phyloP scores from a whole-genome alignment of 108 stramenopile genomes.

The Hondaea fermentalgiana region DNA sequence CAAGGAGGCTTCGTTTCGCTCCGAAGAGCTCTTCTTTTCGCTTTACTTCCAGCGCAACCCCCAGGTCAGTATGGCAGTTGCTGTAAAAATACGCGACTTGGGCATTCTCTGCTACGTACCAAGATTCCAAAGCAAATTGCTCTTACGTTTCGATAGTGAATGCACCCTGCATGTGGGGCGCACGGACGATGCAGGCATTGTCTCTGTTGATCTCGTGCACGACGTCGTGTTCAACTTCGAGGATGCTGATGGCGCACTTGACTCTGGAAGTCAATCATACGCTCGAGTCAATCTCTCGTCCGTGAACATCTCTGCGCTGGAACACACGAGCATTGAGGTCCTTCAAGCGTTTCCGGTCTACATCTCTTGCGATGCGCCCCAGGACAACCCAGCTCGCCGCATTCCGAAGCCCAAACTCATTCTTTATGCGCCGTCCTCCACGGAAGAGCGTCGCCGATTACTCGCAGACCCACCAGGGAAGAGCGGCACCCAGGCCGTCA shows the following conservation, averaged over 20 bases:
- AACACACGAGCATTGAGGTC: not conserved
- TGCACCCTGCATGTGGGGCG: not conserved
- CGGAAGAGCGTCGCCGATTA: not conserved
- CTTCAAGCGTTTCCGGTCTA: not conserved
- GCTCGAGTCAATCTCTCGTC: not conserved
- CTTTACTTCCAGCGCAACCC: slow-evolving; percentile 47
- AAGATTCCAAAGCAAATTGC: slow-evolving; percentile 50
- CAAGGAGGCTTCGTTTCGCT: slow-evolving; percentile 57
- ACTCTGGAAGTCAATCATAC: not conserved
- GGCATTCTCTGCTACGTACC: slow-evolving; percentile 56
- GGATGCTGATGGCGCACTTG: not conserved
- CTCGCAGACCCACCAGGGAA: not conserved
- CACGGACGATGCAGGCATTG: too few relatives aligned
- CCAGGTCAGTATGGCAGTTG: slow-evolving; percentile 46
- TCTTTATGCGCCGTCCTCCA: not conserved
- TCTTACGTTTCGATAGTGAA: slow-evolving; percentile 41
- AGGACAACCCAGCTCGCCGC: not conserved
- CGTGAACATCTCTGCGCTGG: not conserved
- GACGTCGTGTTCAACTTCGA: not conserved
- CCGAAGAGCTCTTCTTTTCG: slow-evolving; percentile 52
- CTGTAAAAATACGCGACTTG: slow-evolving; percentile 37
- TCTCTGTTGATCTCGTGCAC: slow-evolving; percentile 25
- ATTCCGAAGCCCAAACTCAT: not conserved
- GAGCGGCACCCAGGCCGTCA: not conserved
- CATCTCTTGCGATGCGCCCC: not conserved